Base-by-base conservation (phyloP, 352 stramenopile genomes). In the Pythium apleroticum region DNA sequence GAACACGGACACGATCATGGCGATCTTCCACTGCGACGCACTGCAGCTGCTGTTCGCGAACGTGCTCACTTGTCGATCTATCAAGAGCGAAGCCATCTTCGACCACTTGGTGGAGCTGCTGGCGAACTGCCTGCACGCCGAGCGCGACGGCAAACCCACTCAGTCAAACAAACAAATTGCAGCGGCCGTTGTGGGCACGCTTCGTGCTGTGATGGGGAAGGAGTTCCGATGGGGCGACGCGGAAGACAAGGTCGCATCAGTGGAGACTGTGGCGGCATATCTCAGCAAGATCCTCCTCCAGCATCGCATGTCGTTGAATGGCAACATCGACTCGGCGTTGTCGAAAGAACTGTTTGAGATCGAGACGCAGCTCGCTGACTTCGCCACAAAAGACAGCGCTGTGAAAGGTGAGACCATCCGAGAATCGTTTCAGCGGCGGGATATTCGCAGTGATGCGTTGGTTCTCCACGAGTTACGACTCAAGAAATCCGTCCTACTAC, bases 361-460 rank as follows among this genome's bases (percentile, higher is more conserved):
- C 30, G 84, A 93, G 52, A 57, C 72, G 0, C 68, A 79, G 50
- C 68, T 93, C 30, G 66, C 71, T 0, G 68, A 52, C n/a, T 63
- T 74, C 14, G 68, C 71, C 0, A 67, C 67, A 14, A 75, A 74
- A 27, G 84, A 92, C 68, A 73, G 81, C 11, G 76, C 71, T 19
- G 76, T 93, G 9, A 75, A 83, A 8, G 86, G 84, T 2, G 78
- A 91, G 57, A 81, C 75, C 0, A 95, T 95, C 30, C 86, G 84
- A 2, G 81, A 93, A 25, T 89, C 82, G 30, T 95, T 95, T 66
- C 74, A 88, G 65, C 74, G 86, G 19, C 77, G 86, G 1, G 86
- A 95, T 55, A 72, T 95, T 30, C 80, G 86, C 15, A 90, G 81
- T 48, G 86, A 94, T 25, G 78, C 83, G 11, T 54, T 94, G 24